Evolutionary conservation across 1,139 yeast species (phyloP), one percentile per base, ranked within the genome.

Genomic region (Candida neerlandica): DNA sequence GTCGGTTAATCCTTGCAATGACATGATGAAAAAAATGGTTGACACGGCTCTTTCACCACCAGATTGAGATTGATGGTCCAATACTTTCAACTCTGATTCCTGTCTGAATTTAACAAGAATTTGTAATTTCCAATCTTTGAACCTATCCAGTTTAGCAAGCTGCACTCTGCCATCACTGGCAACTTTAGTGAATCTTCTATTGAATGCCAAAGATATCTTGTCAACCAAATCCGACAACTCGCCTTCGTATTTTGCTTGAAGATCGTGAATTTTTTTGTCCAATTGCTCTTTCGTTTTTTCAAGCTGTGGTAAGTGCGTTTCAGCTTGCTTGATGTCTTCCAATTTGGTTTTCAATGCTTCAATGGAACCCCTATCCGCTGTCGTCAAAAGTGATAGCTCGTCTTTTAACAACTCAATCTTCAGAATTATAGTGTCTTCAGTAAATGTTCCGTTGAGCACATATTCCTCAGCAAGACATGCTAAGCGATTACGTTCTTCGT

Each of bases 41-140:
- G 97, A 86, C 0, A 94, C 97, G 0, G 99, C 96, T 59, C 97
- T 81, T 65, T 95, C 99, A 46, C 99, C 99, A 49, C 99, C 99
- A 0, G 97, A 90, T 66, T 95, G 99, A 2, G 95, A 84, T 54
- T 88, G 94, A 29, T 90, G 84, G 59, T 90, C 94, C 47, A 94
- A 75, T 21, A 82, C 79, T 56, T 85, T 85, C 53, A 88, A 69
- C 21, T 80, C 84, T 11, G 92, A 84, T 47, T 79, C 82, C 55
- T 86, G 89, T 61, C 99, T 78, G 66, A 94, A 95, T 57, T 90
- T 85, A 12, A 94, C 98, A 66, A 84, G 68, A 45, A 95, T 89
- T 56, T 89, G 89, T 46, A 95, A 69, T 55, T 84, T 82, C 98
- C 99, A 95, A 46, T 90, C 85, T 29, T 79, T 75, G 61, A 75